Base-by-base conservation (phyloP, 495 filamentous ascomycete genomes). In the Trichoderma gamsii region DNA sequence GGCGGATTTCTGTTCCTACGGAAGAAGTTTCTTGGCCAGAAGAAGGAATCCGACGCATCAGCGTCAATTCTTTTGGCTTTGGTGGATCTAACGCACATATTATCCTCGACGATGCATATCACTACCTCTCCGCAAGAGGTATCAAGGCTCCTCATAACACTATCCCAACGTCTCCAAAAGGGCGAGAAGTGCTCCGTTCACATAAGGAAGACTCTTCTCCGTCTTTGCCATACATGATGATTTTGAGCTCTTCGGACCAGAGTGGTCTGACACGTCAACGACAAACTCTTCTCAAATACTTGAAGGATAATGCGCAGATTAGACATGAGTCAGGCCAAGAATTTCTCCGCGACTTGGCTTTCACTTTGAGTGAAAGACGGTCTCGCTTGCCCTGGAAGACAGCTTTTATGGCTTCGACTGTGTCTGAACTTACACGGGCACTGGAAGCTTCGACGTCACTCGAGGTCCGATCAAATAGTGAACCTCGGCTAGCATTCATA, bases 301-400 rank as follows among this genome's bases (percentile, higher is more conserved):
- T 16, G 41, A 12, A 44, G 11, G 41, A 7, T 1, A 16, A 44
- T 44, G 7, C 1, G 7, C 1, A 16, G 1, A 16, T 16, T 44
- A 6, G 41, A 16, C 15, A 44, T 44, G 6, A 7, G 27, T 49
- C n/a, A 66, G 63, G 6, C 41, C 63, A 67, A 21, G 66, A 38
- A 0, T 71, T 75, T 63, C 76, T 77, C 35, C 72, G 71, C 49
- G 71, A 75, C 66, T 70, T 78, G 27, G 75, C 76, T 41, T 73
- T 72, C 65, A 81, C 79, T 2, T 71, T 81, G 1, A 66, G 69
- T 15, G 70, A 70, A 15, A 72, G 74, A 38, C 72, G 78, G 7
- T 76, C 77, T n/a, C 35, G 51, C 11, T 71, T 79, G 51, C 71
- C 73, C 6, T 80, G 73, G 68, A 73, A 52, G 71, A 21, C 68